Evolutionary conservation across 306 rosid species (phyloP), one percentile per base, ranked within the genome.

Genomic region (Malus sylvestris): DNA sequence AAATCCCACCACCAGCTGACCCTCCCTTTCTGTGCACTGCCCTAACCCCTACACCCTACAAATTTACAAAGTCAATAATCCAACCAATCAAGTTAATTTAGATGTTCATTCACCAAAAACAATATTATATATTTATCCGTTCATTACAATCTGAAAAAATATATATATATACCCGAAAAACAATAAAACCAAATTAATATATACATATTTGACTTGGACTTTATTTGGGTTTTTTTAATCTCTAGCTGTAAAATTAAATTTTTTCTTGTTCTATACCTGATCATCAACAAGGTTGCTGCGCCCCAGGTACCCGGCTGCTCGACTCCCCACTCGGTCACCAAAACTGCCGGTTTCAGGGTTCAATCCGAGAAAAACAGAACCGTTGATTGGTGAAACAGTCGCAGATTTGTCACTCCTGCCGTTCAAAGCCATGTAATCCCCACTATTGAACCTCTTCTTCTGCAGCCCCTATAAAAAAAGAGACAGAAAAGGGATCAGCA

Each of bases 11-110:
- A 16, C 87, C 86, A 73, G 51, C 74, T 67, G 2, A 67, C 77
- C 63, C 80, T 59, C 84, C 93, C 72, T 71, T 88, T 82, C 97
- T 84, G 75, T 92, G 99, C 70, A 92, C 86, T 3, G 97, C 92
- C 80, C 86, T 81, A 67, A 91, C 79, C 81, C 88, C 97, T 38
- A 81, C 93, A 75, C 74, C 63, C 98, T 88, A 46, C 67, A 82
- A 67, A 16, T 66, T 20, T 49, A 29, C 15, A 8, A 20, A 5
- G 59, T 1, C 22, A 32, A 67, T 32, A 57, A 38, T 20, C 7
- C 71, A 77, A 45, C 69, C 64, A 82, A 62, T 79, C 73, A 35
- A 55, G 15, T 46, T 46, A 14, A 59, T 16, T 46, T 46, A 55
- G 73, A 62, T 76, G 44, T 10, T 25, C 32, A 52, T 33, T 71